phyloP scores from a whole-genome alignment of 2,329 filamentous ascomycete genomes.

The Ascochyta fabae region DNA sequence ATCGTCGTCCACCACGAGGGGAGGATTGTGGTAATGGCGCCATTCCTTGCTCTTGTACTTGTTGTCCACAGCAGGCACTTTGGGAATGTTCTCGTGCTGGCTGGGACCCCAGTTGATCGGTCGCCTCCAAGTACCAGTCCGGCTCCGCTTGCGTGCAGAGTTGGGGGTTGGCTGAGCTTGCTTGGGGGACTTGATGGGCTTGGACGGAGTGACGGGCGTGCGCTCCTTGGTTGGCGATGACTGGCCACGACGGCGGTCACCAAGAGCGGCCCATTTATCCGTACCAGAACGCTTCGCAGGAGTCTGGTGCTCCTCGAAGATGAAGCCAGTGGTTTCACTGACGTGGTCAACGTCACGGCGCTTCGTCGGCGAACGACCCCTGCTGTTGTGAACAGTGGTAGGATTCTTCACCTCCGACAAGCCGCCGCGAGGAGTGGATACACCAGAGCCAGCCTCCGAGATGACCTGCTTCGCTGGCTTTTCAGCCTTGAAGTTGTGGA shows the following conservation, averaged over 20 bases:
- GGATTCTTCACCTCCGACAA: slow-evolving; percentile 63
- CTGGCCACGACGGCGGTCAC: slow-evolving; percentile 78
- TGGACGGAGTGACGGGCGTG: slow-evolving; percentile 48
- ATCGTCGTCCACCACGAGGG: slow-evolving; percentile 60
- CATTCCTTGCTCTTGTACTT: slow-evolving; percentile 58
- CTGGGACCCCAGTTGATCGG: slow-evolving; percentile 46
- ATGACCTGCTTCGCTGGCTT: slow-evolving; percentile 49
- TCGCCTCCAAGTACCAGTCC: slow-evolving; percentile 48
- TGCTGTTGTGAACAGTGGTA: slow-evolving; percentile 59
- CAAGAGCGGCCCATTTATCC: slow-evolving; percentile 90
- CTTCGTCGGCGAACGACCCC: slow-evolving; percentile 46
- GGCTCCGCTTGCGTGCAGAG: slow-evolving; percentile 49
- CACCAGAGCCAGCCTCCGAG: slow-evolving; percentile 51
- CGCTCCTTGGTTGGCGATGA: slow-evolving; percentile 13
- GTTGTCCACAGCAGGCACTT: slow-evolving; percentile 46
- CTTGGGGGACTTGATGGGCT: slow-evolving; percentile 48
- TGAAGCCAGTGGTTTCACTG: slow-evolving; percentile 71
- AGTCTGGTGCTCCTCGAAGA: slow-evolving; percentile 69
- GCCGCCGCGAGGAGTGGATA: slow-evolving; percentile 58
- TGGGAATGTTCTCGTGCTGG: slow-evolving; percentile 41
- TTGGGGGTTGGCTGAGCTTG: slow-evolving; percentile 41
- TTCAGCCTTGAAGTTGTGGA: slow-evolving; percentile 52
- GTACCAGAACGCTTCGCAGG: slow-evolving; percentile 64
- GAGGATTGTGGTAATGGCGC: slow-evolving; percentile 52
- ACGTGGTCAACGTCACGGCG: slow-evolving; percentile 65